phyloP scores from a whole-genome alignment of 2,329 filamentous ascomycete species.

The Biscogniauxia mediterranea region DNA sequence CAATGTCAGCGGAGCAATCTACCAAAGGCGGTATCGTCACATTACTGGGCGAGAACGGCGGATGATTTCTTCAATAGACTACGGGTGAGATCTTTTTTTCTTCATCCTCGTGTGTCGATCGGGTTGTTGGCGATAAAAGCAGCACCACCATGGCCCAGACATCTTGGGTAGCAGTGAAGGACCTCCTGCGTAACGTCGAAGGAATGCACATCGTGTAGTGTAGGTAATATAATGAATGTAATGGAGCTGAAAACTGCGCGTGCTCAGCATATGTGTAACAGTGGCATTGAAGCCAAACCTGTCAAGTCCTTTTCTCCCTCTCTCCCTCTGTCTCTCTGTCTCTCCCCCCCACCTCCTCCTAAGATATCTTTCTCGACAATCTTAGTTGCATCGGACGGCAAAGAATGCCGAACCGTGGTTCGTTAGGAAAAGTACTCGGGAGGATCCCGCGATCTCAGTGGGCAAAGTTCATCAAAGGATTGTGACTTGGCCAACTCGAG shows the following conservation, averaged over 20 bases:
- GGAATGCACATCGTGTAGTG: background rate
- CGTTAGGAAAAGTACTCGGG: background rate
- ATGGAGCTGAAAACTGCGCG: background rate
- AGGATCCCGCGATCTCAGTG: constrained; percentile 4
- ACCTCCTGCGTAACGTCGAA: background rate
- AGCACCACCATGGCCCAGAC: background rate
- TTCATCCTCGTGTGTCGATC: background rate
- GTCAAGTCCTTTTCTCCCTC: too few species aligned
- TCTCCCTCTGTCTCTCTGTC: too few species aligned
- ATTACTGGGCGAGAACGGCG: background rate
- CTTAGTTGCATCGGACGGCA: background rate
- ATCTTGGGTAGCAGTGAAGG: background rate
- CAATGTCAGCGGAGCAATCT: background rate
- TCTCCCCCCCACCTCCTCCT: too few species aligned
- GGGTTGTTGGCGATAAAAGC: background rate
- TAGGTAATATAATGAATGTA: background rate
- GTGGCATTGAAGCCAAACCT: background rate
- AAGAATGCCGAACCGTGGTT: constrained; percentile 5
- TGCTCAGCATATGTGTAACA: background rate
- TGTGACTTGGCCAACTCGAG: background rate
- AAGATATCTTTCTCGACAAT: background rate
- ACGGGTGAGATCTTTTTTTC: background rate
- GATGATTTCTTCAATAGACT: background rate
- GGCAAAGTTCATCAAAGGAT: background rate
- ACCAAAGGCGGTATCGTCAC: background rate